phyloP scores from a whole-genome alignment of 192 early-diverging fungal genomes.

The Coemansia sp. region DNA sequence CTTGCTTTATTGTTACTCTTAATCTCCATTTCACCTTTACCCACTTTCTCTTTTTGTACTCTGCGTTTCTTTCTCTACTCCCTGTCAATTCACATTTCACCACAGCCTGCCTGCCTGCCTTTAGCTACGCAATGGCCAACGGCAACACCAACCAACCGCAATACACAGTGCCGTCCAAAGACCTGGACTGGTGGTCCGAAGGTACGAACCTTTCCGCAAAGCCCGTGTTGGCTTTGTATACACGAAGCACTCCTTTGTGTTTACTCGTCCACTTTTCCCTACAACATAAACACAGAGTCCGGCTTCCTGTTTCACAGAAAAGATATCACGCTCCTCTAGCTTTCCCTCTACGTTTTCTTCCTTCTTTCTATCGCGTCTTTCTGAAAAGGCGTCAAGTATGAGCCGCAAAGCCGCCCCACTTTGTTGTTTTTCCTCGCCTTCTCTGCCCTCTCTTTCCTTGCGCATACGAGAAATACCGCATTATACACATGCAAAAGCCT shows the following conservation, averaged over 20 bases:
- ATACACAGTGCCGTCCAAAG: constrained; percentile 43
- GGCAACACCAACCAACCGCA: constrained; percentile 2
- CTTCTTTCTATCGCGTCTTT: too few species aligned
- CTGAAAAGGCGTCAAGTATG: too few species aligned
- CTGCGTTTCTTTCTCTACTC: constrained; percentile 2
- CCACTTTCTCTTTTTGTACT: not conserved
- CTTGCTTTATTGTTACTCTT: constrained; percentile 1
- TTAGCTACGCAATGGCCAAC: constrained; percentile 4
- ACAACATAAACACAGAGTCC: too few species aligned
- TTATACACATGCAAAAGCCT: too few species aligned
- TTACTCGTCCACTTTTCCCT: too few species aligned
- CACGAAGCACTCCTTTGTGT: too few species aligned
- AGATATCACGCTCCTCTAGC: too few species aligned
- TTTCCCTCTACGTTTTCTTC: too few species aligned
- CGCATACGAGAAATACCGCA: not conserved
- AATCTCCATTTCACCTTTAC: constrained; percentile 1
- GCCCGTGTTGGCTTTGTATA: too few species aligned
- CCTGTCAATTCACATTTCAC: not conserved
- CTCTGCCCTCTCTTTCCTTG: not conserved
- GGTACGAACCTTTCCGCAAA: too few species aligned
- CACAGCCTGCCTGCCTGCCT: too few species aligned
- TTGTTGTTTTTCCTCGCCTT: not conserved
- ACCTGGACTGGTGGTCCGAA: constrained; percentile 54
- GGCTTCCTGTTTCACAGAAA: too few species aligned
- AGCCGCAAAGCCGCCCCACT: not conserved